Conservation (phyloP, 1,284 basidiomycete species). For the Schizopora paradoxa region DNA sequence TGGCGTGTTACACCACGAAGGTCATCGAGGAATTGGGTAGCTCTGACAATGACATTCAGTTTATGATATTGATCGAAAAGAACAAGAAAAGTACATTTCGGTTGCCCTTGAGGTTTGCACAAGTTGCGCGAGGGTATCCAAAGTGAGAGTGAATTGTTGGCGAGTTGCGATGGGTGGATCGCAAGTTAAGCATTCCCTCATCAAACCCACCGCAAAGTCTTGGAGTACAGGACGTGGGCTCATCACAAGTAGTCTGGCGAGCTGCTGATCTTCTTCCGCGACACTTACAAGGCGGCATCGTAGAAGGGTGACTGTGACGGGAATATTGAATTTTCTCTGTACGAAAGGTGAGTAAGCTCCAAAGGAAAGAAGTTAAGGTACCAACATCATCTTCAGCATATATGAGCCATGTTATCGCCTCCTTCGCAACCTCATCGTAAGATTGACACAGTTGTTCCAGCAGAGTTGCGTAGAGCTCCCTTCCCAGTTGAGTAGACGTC, state of each 20-base stretch:
- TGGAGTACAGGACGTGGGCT: constrained; percentile 65
- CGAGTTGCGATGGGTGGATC: constrained; percentile 78
- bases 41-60: constrained; percentile 32
- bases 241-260: constrained; percentile 82
- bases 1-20: constrained; percentile 56
- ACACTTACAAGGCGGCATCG: constrained; percentile 79
- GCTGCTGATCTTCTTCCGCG: constrained; percentile 82
- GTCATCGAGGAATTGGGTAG: constrained; percentile 64
- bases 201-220: constrained; percentile 79
- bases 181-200: constrained; percentile 80
- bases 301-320: constrained; percentile 87
- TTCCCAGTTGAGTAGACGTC: constrained; percentile 73
- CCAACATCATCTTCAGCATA: constrained; percentile 93
- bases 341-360: constrained; percentile 18
- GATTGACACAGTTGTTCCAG: constrained; percentile 86
- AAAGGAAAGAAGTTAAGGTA: constrained; percentile 1
- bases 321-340: constrained; percentile 92
- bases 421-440: constrained; percentile 91
- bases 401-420: constrained; percentile 95
- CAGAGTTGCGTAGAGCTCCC: constrained; percentile 88
- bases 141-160: constrained; percentile 74
- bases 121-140: constrained; percentile 77
- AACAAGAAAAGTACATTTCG: constrained; percentile 57
- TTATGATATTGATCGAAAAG: neutral
- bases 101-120: constrained; percentile 72